Conservation (phyloP, 495 filamentous ascomycete genomes). For the Penicillium macrosclerotiorum region DNA sequence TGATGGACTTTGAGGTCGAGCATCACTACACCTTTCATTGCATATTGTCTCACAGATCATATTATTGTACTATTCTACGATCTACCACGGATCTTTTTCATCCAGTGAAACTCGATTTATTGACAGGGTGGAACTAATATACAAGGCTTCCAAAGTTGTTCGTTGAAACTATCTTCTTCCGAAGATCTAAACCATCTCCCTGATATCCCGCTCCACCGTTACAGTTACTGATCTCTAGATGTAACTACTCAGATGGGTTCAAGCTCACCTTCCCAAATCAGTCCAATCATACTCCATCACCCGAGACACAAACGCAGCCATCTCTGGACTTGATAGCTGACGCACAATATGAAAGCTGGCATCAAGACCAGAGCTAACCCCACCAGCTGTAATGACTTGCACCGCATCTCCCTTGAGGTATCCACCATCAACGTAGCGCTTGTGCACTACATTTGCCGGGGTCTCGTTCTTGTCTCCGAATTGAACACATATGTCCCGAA, state of each 20-base stretch:
- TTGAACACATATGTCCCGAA: constrained; percentile 61
- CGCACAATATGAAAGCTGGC: constrained; percentile 75
- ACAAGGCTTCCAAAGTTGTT: too few relatives aligned
- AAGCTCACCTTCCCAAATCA: constrained; percentile 53
- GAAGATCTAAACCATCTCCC: too few relatives aligned
- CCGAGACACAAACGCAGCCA: constrained; percentile 65
- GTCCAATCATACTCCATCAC: constrained; percentile 70
- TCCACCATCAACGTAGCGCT: constrained; percentile 71
- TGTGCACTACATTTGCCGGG: constrained; percentile 70
- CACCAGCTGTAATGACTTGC: constrained; percentile 73
- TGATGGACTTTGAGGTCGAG: too few relatives aligned
- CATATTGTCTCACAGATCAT: too few relatives aligned
- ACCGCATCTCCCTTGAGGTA: constrained; percentile 63
- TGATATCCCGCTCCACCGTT: too few relatives aligned
- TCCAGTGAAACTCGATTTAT: too few relatives aligned
- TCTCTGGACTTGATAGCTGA: constrained; percentile 64
- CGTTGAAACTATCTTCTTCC: too few relatives aligned
- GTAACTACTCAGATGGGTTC: background rate
- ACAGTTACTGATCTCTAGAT: too few relatives aligned
- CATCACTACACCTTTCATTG: too few relatives aligned
- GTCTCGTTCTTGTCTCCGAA: constrained; percentile 33
- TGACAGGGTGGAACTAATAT: too few relatives aligned
- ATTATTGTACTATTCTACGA: too few relatives aligned
- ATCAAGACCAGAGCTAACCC: constrained; percentile 74
- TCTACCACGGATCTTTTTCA: too few relatives aligned